Base-by-base conservation (phyloP, 2,329 filamentous ascomycete genomes). In the Verticillium albo-atrum region DNA sequence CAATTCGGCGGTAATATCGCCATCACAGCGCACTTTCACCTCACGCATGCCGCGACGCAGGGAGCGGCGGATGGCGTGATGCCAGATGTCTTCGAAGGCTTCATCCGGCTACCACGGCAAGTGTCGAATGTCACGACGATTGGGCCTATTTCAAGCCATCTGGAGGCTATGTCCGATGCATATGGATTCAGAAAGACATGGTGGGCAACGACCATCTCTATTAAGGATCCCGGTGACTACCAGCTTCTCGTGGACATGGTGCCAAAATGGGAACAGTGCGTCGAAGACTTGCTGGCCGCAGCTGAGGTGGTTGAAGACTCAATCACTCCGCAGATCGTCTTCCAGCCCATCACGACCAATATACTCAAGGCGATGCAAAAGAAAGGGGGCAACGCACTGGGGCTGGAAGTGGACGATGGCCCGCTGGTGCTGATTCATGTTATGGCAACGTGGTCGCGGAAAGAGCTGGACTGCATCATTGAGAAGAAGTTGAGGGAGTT, bases 331-430 rank as follows among this genome's bases (percentile, higher is more conserved):
- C 66, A 62, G 28, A 53, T 75, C 1, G 64, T 70, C 12, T 72
- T 75, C 62, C 77, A 80, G 61, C 73, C 77, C 6, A 71, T 79
- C 42, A 61, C 76, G 2, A 64, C 68, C n/a, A 69, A 71, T 42
- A 66, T 75, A 26, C 60, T 72, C 5, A 61, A 68, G 14, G 59
- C 66, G 7, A 72, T 72, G 67, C 61, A 68, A 53, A 66, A 68
- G 42, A 73, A 72, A 17, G 76, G 75, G 4, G 75, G 76, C 14
- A 80, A 80, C 56, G 68, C 76, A 1, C 63, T 79, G 6, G 77
- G 76, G 0, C 63, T 80, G 20, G 66, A 70, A 26, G 66, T 68
- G 3, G 65, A 70, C 17, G 72, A 74, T 10, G 70, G 74, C 6
- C 68, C 74, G 2, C 23, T 72, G 34, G 64, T 68, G 35, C 66